Conservation (phyloP, 169 alveolate species). For the Cryptosporidium sp. region DNA sequence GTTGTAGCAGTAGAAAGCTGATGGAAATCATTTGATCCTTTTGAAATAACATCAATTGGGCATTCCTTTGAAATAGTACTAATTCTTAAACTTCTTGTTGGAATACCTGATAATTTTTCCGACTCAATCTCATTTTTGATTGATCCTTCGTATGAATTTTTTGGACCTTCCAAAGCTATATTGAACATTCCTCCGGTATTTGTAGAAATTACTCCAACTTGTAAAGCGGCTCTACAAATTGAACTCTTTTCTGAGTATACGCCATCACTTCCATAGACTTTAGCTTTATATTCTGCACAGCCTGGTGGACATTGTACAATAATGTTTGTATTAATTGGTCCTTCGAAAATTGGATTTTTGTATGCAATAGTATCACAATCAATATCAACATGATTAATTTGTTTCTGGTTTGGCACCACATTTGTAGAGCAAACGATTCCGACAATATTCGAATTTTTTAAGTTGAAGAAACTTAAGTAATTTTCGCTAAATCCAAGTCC, state of each 20-base stretch:
- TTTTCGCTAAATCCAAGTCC: conserved; percentile 86
- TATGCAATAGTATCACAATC: conserved; percentile 82
- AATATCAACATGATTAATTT: conserved; percentile 79
- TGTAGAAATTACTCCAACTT: conserved; percentile 85
- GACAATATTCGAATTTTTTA: conserved; percentile 85
- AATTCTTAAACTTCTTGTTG: conserved; percentile 79
- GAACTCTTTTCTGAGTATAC: conserved; percentile 88
- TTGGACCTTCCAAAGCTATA: conserved; percentile 88
- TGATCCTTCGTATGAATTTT: conserved; percentile 86
- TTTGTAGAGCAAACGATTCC: conserved; percentile 90
- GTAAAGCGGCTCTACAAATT: conserved; percentile 91
- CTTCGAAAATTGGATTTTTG: conserved; percentile 81
- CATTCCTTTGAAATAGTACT: conserved; percentile 79
- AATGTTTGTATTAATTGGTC: conserved; percentile 87
- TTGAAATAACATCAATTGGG: conserved; percentile 75
- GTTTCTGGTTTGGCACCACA: conserved; percentile 52
- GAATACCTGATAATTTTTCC: conserved; percentile 81
- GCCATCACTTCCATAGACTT: conserved; percentile 88
- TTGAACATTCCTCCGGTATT: conserved; percentile 85
- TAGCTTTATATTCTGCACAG: conserved; percentile 82
- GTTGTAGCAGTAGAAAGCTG: conserved; percentile 42
- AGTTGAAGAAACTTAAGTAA: conserved; percentile 84
- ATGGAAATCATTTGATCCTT: conserved; percentile 18
- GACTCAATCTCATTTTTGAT: conserved; percentile 86
- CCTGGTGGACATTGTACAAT: conserved; percentile 87